Conservation (phyloP, 495 filamentous ascomycete genomes). For the Penicillium fimorum region DNA sequence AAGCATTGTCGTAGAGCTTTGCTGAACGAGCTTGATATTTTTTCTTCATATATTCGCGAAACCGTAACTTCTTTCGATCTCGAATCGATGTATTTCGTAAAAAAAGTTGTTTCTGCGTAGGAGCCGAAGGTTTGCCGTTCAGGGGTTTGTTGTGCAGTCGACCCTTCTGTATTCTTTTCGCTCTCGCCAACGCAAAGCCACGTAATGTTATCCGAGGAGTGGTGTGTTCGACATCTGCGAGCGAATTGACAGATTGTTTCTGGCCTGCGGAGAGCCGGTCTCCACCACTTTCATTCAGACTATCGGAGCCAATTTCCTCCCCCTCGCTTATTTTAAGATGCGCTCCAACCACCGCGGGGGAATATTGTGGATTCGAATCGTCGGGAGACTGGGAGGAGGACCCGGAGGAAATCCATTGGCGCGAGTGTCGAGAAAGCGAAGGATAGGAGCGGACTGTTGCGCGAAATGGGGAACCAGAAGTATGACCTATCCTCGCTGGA, state of each 20-base stretch:
- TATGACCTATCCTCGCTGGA: not conserved
- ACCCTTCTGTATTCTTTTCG: constrained; percentile 3
- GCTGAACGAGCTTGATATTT: not conserved
- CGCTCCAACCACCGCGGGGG: not conserved
- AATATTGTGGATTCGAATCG: not conserved
- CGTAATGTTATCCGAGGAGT: not conserved
- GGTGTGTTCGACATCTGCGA: not conserved
- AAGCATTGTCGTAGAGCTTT: constrained; percentile 13
- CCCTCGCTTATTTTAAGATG: no score
- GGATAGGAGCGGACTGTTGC: constrained; percentile 6
- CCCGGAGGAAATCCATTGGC: constrained; percentile 31
- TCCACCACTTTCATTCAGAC: not conserved
- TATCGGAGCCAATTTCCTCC: not conserved
- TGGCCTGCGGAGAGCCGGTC: not conserved
- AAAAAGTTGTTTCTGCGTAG: not conserved
- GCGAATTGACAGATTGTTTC: not conserved
- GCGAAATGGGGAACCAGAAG: constrained; percentile 3
- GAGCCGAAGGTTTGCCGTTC: not conserved
- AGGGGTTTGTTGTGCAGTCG: not conserved
- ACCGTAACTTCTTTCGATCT: constrained; percentile 33
- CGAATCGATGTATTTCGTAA: constrained; percentile 16
- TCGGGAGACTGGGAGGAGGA: not conserved
- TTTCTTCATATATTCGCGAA: constrained; percentile 22
- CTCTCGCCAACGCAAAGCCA: not conserved
- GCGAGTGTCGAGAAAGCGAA: constrained; percentile 22